Base-by-base conservation (phyloP, 2,329 filamentous ascomycete genomes). In the Aspergillus uvarum region DNA sequence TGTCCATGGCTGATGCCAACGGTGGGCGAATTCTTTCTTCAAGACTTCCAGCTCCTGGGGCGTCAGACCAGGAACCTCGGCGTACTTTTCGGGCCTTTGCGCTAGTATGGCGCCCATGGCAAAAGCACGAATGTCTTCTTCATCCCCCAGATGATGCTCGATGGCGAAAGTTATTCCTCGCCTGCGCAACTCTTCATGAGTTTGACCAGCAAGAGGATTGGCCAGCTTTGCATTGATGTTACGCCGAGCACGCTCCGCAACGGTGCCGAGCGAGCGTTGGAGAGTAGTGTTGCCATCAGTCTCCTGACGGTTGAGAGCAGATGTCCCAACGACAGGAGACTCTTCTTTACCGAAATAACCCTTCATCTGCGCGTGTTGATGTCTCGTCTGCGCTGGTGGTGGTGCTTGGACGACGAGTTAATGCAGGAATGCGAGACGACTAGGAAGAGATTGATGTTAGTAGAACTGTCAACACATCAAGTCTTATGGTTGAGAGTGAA, bases 1-100 rank as follows among this genome's bases (percentile, higher is more conserved):
- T 71, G 84, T 83, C 63, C 72, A 78, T 0, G 89, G 88, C 67
- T 92, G 89, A 5, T 82, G 83, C 89, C 89, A 92, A 62, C 85
- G 87, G 68, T 89, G 82, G 1, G 82, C 83, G 47, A 83, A 81
- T 69, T 92, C 89, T 19, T 82, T 79, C 11, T 82, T 78, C 44
- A 92, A 74, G 5, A 84, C 78, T 2, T 79, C 75, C 47, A 80
- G 80, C 70, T 92, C 89, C 11, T 83, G 79, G 0, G 81, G 77
- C 0, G 81, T 86, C 52, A 90, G 76, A 6, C 81, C 83, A 12
- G 80, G 72, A 48, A 87, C 71, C 19, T 76, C 75, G 19, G 81
- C 79, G 68, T 82, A 84, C 56, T 77, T 77, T 55, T 80, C 80
- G 47, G 82, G 77, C 48, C 82, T 77, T 60, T 82, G 84, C 0